Evolutionary conservation across 1,284 basidiomycete genomes (phyloP), one percentile per base, ranked within the genome.

Genomic region (Austroboletus niveus): DNA sequence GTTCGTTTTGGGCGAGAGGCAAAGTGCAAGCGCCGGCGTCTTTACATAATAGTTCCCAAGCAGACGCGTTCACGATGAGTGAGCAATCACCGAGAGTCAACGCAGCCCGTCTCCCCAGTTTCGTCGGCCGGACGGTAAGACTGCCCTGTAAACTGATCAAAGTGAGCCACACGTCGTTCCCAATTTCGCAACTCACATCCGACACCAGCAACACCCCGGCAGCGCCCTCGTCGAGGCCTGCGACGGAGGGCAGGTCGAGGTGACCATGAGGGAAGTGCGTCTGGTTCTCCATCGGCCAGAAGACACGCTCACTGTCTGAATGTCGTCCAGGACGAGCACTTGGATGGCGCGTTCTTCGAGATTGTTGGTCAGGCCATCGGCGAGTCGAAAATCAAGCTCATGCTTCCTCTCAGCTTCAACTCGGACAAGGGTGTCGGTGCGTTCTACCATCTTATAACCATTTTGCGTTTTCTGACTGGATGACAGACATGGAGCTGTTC

Each of bases 181-280:
- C 34, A 44, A 47, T 40, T 32, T 42, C 20, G 30, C 47, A 8
- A 24, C 29, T 47, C n/a, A 29, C 4, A 29, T 17, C 27, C 15
- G 47, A 32, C 44, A 34, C 27, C 55, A 87, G 84, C 70, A 83
- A 50, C 74, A 78, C 17, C 77, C 75, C n/a, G 79, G 80, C 8
- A 69, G 69, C 1, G 80, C 83, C 2, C 76, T 82, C 9, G 82
- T 93, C 24, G 76, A 87, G 58, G 79, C 89, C 0, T 76, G 78
- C 34, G 92, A 95, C 63, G 84, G 83, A 2, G 87, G 83, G 0
- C 76, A 92, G 63, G 77, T 94, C 14, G 75, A 75, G 12, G 72
- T 93, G 27, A 70, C 70, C 42, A 68, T 85, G 5, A 57, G 66
- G 4, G 63, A 69, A 47, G 88, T 85, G 56, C 35, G 79, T 58